A percentile compares a stretch with the other conserved stretches of the same genome.
phyloP scores from a whole-genome alignment of 805 yeast genomes.

The Lachancea thermotolerans region DNA sequence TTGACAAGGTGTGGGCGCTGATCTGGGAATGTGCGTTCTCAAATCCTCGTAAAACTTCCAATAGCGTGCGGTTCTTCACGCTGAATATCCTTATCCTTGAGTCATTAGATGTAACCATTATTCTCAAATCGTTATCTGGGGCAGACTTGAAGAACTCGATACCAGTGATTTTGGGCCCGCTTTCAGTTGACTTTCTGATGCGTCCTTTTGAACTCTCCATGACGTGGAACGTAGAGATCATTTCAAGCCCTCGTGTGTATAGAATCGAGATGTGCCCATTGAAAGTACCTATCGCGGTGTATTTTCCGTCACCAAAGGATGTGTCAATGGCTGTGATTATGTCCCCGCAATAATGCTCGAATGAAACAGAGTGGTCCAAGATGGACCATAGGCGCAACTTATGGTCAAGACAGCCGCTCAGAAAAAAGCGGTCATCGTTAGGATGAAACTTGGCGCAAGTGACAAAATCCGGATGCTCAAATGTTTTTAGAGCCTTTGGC shows the following conservation, averaged over 20 bases:
- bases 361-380: slow-evolving; percentile 60
- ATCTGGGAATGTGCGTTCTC: slow-evolving; percentile 67
- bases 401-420: slow-evolving; percentile 76
- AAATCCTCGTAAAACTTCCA: slow-evolving; percentile 67
- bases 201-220: slow-evolving; percentile 31
- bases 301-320: slow-evolving; percentile 55
- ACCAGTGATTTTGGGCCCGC: slow-evolving; percentile 68
- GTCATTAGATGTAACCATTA: slow-evolving; percentile 74
- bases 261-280: slow-evolving; percentile 59
- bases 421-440: slow-evolving; percentile 76
- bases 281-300: slow-evolving; percentile 69
- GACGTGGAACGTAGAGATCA: slow-evolving; percentile 39
- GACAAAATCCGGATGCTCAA: slow-evolving; percentile 73
- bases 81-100: slow-evolving; percentile 67
- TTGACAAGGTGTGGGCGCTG: slow-evolving; percentile 38
- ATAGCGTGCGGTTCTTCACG: slow-evolving; percentile 44
- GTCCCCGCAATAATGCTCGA: slow-evolving; percentile 52
- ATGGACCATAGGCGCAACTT: slow-evolving; percentile 78
- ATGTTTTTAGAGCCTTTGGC: slow-evolving; percentile 52
- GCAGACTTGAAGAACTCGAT: slow-evolving; percentile 42
- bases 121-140: slow-evolving; percentile 30
- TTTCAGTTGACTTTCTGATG: slow-evolving; percentile 17
- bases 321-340: slow-evolving; percentile 70
- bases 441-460: slow-evolving; percentile 79
- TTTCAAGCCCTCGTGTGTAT: slow-evolving; percentile 56